Evolutionary conservation across 805 yeast genomes (phyloP), one percentile per base, ranked within the genome.

Genomic region (Lipomyces orientalis): DNA sequence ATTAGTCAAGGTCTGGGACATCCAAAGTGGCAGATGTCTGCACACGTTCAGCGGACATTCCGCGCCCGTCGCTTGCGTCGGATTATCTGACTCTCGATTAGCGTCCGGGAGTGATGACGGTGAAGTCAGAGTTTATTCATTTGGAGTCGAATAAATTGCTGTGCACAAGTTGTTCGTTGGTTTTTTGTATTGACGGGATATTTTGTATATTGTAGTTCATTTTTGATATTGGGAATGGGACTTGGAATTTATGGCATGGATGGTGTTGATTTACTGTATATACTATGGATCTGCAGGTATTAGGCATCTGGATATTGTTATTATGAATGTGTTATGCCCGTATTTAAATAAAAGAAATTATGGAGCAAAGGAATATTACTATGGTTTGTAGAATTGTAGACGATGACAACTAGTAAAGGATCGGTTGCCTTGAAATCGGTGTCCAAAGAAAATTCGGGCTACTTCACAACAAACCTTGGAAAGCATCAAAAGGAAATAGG

Each of bases 21-120:
- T 95, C 69, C 98, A 95, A 78, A 88, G 89, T 72, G 98, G 99
- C 25, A 89, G 89, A 76, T 93, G 98, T 78, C 87, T 93, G 85
- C 97, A 93, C 78, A 94, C 98, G 0, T 91, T 92, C 79, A 89
- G 90, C 2, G 94, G 93, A 22, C 88, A 88, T 72, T 74, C 81
- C 3, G 80, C 83, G 60, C 84, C 89, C 1, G 87, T 87, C 5
- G 78, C 83, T 29, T 78, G 84, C 61, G 97, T 93, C 35, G 96
- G 90, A 0, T 82, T 94, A 60, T 93, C 96, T 57, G 98, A 95
- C 78, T 89, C 97, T 7, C 84, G 92, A 66, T 88, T 93, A 79
- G 97, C 91, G 19, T 91, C 95, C 65, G 98, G 97, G 2, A 88
- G 92, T 70, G 98, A 93, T 69, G 86, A 86, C 73, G 98, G 98